Percentiles rank a stretch among this genome's conserved stretches.
Evolutionary conservation across 2,329 filamentous ascomycete genomes (phyloP).

Genomic region (Exophiala bonariae): DNA sequence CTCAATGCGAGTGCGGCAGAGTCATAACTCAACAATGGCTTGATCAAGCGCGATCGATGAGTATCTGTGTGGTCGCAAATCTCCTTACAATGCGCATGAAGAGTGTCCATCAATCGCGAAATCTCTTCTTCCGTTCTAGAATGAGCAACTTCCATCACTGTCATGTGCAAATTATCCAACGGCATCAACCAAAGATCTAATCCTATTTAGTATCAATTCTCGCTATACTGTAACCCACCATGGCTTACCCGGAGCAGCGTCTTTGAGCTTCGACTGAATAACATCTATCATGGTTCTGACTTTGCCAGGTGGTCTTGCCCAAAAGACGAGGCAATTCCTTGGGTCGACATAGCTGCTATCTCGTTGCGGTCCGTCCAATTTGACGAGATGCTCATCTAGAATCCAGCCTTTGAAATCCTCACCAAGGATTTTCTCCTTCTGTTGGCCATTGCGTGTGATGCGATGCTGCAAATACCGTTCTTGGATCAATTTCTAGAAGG

Average conservation of each 20-base stretch:
- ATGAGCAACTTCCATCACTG: conserved; percentile 80
- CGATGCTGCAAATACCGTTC: conserved; percentile 73
- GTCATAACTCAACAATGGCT: conserved; percentile 81
- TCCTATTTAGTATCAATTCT: no score
- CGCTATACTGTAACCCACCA: no score
- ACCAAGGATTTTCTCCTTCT: conserved; percentile 69
- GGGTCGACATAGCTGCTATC: conserved; percentile 72
- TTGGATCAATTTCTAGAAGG: conserved; percentile 64
- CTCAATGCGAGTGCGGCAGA: conserved; percentile 81
- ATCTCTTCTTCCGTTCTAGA: conserved; percentile 72
- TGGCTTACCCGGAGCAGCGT: conserved; percentile 70
- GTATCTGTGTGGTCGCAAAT: conserved; percentile 61
- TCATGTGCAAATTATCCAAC: conserved; percentile 75
- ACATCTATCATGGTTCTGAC: conserved; percentile 66
- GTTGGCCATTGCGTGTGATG: conserved; percentile 70
- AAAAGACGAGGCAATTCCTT: conserved; percentile 81
- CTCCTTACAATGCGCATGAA: conserved; percentile 49
- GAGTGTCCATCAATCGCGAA: conserved; percentile 56
- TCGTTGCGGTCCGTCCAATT: conserved; percentile 63
- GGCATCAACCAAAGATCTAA: conserved; percentile 87
- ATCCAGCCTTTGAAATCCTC: conserved; percentile 67
- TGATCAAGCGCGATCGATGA: conserved; percentile 74
- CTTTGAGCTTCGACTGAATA: conserved; percentile 67
- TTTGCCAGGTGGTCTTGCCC: conserved; percentile 77
- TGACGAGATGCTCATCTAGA: conserved; percentile 73